A percentile compares a stretch with the other conserved stretches of the same genome.
phyloP scores from a whole-genome alignment of 805 yeast species.

The Maudiozyma bulderi region DNA sequence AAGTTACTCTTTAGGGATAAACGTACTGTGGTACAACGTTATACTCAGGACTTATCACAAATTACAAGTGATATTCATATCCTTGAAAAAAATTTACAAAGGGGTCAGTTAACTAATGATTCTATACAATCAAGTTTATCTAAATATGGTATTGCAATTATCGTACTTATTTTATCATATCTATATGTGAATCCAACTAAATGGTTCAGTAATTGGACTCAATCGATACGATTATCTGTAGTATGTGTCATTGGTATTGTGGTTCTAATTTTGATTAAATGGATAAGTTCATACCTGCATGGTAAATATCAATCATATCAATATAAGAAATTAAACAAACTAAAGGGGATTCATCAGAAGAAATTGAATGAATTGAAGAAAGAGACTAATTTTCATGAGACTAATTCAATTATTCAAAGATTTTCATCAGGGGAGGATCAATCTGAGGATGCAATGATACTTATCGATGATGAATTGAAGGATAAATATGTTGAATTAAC shows the following conservation, averaged over 20 bases:
- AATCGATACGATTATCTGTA: constrained; percentile 1
- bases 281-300: constrained; percentile 5
- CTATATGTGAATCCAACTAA: neutral
- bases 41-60: constrained; percentile 22
- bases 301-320: constrained; percentile 8
- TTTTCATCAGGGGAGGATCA: constrained; percentile 46
- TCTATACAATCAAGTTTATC: constrained; percentile 13
- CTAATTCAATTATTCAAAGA: constrained; percentile 62
- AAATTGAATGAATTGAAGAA: constrained; percentile 61
- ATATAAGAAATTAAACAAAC: constrained; percentile 20
- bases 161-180: neutral
- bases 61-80: constrained; percentile 23
- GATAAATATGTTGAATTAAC: constrained; percentile 33
- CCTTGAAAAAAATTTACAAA: constrained; percentile 16
- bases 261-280: constrained; percentile 4
- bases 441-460: constrained; percentile 36
- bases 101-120: constrained; percentile 11
- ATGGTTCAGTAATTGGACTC: neutral
- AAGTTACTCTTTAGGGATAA: neutral
- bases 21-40: constrained; percentile 17
- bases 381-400: constrained; percentile 64
- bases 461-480: constrained; percentile 35
- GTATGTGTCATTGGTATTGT: constrained; percentile 2
- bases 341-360: constrained; percentile 38
- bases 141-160: constrained; percentile 12